Base-by-base conservation (phyloP, 164 flowering plant species). In the Echeveria elegans region DNA sequence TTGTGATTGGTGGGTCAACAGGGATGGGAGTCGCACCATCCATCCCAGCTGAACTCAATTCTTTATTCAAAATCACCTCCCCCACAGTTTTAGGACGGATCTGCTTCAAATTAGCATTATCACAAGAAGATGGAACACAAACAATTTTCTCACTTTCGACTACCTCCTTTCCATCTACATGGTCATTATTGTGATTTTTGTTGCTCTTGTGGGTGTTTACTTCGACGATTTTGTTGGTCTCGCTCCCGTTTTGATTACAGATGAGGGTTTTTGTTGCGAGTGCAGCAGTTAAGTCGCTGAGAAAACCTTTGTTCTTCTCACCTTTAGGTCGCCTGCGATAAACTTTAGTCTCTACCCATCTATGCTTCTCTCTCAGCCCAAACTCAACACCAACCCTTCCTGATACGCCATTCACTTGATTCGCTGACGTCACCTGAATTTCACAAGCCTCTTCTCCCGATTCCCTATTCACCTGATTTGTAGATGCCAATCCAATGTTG, bases 291-390 rank as follows among this genome's bases (percentile, higher is more conserved):
- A 14, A 14, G 61, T 28, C 61, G 4, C 61, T 11, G 32, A 14
- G 19, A 56, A 28, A 32, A 26, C 61, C 61, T 26, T 28, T 28
- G 32, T 56, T 56, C 34, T 56, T 56, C 61, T 26, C 61, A 28
- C 61, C 61, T 29, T 56, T 56, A 26, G 61, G 15, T 26, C 61
- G 61, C 32, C 61, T 56, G 61, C 61, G 61, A 56, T 56, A 56
- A 11, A 56, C 61, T 15, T 56, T 56, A 53, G 59, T 23, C 61
- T 14, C 61, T 15, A 1, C 61, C 34, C 61, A 56, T 56, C 7
- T 28, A 29, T 28, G 32, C 61, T 28, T 56, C 61, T 56, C 32
- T 10, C 18, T 32, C 0, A 29, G 2, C 47, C 47, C 47, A 15
- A 43, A 15, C 15, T 43, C 47, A 43, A 16, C 3, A 14, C 47